A percentile compares a stretch with the other conserved stretches of the same genome.
Conservation (phyloP, 169 alveolate genomes). For the Besnoitia besnoiti region DNA sequence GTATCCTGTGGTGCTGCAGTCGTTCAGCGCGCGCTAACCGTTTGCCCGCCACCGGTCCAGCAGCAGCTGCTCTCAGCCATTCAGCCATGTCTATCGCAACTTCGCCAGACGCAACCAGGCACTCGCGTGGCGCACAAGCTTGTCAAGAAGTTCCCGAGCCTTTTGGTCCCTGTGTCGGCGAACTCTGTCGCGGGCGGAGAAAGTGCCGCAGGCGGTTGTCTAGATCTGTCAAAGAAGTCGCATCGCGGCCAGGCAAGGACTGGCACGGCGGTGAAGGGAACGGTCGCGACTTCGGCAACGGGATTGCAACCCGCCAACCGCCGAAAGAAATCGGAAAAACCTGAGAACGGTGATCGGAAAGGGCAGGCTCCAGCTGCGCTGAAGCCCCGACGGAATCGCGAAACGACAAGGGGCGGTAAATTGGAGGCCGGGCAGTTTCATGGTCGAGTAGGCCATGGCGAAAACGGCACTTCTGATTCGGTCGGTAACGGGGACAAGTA, state of each 20-base stretch:
- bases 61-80: constrained; percentile 3
- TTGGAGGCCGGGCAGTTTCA: not conserved
- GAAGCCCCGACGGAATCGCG: not conserved
- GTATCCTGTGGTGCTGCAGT: not conserved
- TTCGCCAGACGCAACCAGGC: constrained; percentile 16
- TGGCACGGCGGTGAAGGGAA: not conserved
- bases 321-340: not conserved
- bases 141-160: constrained; percentile 14
- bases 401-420: not conserved
- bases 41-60: not conserved
- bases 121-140: constrained; percentile 20
- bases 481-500: no score
- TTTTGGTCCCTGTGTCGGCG: not conserved
- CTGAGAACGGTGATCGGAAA: not conserved
- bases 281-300: not conserved
- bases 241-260: not conserved
- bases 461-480: no score
- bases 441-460: not conserved
- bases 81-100: constrained; percentile 24
- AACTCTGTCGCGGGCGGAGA: not conserved
- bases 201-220: not conserved
- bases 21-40: constrained; percentile 38
- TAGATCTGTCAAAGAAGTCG: not conserved
- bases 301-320: not conserved
- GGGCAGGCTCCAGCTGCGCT: not conserved